A percentile compares a stretch with the other conserved stretches of the same genome.
Conservation (phyloP, 192 early-diverging fungal genomes). For the Lunasporangiospora selenospora region DNA sequence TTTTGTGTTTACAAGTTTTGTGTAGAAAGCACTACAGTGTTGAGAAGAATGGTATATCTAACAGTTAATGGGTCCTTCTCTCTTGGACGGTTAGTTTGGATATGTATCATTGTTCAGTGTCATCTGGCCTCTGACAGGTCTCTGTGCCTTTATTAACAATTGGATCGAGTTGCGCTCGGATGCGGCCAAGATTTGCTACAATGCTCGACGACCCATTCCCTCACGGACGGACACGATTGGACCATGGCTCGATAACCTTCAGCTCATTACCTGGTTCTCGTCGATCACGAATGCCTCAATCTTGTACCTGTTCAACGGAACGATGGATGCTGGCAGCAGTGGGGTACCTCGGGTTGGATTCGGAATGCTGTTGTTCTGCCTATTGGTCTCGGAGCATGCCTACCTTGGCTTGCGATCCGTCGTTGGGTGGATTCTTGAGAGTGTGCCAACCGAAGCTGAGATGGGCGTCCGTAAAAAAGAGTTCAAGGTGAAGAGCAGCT, state of each 20-base stretch:
- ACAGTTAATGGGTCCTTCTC: not conserved
- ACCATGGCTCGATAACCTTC: conserved; percentile 75
- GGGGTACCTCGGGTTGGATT: conserved; percentile 16
- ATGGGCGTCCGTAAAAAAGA: conserved; percentile 29
- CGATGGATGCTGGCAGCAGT: conserved; percentile 6
- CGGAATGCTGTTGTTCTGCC: conserved; percentile 21
- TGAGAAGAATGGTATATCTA: not conserved
- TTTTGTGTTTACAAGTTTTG: not conserved
- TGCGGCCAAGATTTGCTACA: conserved; percentile 88
- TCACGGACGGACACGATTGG: conserved; percentile 76
- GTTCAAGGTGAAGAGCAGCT: conserved; percentile 39
- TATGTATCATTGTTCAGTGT: conserved; percentile 86
- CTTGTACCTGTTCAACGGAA: conserved; percentile 57
- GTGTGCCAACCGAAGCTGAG: conserved; percentile 32
- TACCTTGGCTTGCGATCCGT: conserved; percentile 21
- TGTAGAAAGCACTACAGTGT: not conserved
- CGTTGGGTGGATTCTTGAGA: conserved; percentile 16
- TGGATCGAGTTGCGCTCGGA: conserved; percentile 91
- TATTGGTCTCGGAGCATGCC: conserved; percentile 39
- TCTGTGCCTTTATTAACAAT: conserved; percentile 88
- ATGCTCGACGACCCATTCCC: conserved; percentile 76
- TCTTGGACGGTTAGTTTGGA: conserved; percentile 83
- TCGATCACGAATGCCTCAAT: conserved; percentile 66
- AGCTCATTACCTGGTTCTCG: conserved; percentile 58
- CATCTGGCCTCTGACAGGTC: conserved; percentile 84